These are phyloP conservation scores for Plasmodium yoelii DNA, from an alignment of 169 alveolate genomes.

Conservation along the genomic window DNA sequence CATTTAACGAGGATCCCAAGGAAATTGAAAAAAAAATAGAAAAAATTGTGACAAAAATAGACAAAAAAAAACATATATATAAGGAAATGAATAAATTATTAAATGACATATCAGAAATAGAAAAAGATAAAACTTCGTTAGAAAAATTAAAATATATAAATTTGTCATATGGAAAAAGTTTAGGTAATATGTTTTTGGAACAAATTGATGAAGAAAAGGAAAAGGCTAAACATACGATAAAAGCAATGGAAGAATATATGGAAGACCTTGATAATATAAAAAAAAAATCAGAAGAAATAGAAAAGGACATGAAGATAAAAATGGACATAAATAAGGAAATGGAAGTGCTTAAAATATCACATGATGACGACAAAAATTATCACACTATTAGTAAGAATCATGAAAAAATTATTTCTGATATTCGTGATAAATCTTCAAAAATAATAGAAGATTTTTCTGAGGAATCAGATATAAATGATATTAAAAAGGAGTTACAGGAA, in stretches of 20 bases:
- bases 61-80: neutral
- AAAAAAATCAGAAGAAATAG: too few relatives aligned
- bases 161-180: conserved; percentile 11
- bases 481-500: neutral
- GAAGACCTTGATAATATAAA: neutral
- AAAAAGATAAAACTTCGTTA: neutral
- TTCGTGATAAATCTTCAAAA: too few relatives aligned
- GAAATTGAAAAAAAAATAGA: too few relatives aligned
- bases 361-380: neutral
- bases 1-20: too few relatives aligned
- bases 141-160: neutral
- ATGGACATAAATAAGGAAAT: too few relatives aligned
- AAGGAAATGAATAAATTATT: neutral
- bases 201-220: neutral
- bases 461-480: neutral
- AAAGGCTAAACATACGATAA: neutral
- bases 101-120: neutral
- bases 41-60: too few relatives aligned
- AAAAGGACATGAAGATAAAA: too few relatives aligned
- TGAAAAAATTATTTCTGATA: too few relatives aligned
- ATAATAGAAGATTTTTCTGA: too few relatives aligned
- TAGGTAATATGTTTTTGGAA: neutral
- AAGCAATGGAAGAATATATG: neutral
- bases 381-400: neutral
- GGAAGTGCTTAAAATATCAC: neutral